Base-by-base conservation (phyloP, 257 asterid genomes). In the Parsonsia alboflavescens region DNA sequence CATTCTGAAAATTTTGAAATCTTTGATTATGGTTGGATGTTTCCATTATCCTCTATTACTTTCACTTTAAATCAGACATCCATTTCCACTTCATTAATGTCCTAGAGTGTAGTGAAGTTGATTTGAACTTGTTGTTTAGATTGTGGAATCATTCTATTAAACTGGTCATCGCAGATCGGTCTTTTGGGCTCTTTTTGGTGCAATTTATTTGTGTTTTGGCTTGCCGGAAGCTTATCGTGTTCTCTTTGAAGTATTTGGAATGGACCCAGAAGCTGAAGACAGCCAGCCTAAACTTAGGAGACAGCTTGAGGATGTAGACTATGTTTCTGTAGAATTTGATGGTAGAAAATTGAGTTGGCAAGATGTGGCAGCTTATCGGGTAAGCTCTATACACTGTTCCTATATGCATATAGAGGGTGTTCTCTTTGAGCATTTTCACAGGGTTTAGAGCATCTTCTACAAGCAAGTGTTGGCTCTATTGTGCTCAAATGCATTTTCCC, bases 171-270 rank as follows among this genome's bases (percentile, higher is more conserved):
- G 57, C 90, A 95, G 99, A 80, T 91, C 97, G 58, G 98, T 95
- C 36, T 90, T 95, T 79, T 95, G 97, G 99, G 98, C 98, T 53
- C 84, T 95, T 85, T 95, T 95, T 88, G 99, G 98, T 70, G 97
- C 98, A 79, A 92, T 95, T 77, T 92, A 95, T 82, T 79, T 95
- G 86, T 95, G 99, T 79, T 95, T 90, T 83, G 98, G 99, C 74
- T 85, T 92, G 93, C 97, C 99, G 36, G 99, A 95, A 86, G 98
- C 92, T 56, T 95, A 92, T 73, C 96, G 99, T 58, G 92, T 92
- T 70, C 96, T 95, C 45, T 95, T 95, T 75, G 99, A 95, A 86
- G 98, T 92, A 78, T 92, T 92, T 77, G 98, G 97, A 77, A 84
- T 95, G 85, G 99, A 95, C 71, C 94, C 93, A 1, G 99, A 95